Evolutionary conservation across 306 rosid genomes (phyloP).

Genomic region (Rosa rugosa): DNA sequence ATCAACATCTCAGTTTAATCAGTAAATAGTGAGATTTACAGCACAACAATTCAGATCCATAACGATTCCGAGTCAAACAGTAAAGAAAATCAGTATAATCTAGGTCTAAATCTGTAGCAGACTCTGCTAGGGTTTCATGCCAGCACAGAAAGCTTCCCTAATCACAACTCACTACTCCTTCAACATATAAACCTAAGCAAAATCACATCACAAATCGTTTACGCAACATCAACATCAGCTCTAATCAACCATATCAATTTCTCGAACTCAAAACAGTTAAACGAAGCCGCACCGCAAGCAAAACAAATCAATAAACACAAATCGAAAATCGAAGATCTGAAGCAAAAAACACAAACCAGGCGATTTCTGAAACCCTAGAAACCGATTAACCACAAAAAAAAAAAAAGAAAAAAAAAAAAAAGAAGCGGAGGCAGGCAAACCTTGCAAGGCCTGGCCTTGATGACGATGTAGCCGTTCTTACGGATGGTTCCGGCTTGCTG

Average conservation of each 20-base stretch:
- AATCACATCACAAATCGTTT: not conserved
- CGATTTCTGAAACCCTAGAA: not conserved
- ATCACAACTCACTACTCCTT: not conserved
- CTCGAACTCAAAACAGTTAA: not conserved
- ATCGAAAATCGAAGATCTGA: not conserved
- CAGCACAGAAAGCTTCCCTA: not conserved
- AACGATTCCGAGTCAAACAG: not conserved
- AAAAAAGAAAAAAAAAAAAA: no score
- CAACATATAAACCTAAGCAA: not conserved
- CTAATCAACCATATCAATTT: not conserved
- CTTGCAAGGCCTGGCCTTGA: constrained; percentile 74
- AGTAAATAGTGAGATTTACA: not conserved
- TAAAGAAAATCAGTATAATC: not conserved
- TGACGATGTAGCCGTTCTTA: constrained; percentile 66
- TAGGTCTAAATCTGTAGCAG: not conserved
- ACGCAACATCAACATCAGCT: not conserved
- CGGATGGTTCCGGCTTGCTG: constrained; percentile 75
- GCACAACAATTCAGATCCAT: not conserved
- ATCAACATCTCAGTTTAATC: not conserved
- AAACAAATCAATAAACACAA: not conserved
- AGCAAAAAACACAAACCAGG: not conserved
- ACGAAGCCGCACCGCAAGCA: not conserved
- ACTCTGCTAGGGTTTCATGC: not conserved
- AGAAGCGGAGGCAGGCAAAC: constrained; percentile 11
- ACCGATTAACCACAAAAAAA: not conserved